A percentile compares a stretch with the other conserved stretches of the same genome.
phyloP scores from a whole-genome alignment of 495 filamentous ascomycete species.

The Letharia columbiana region DNA sequence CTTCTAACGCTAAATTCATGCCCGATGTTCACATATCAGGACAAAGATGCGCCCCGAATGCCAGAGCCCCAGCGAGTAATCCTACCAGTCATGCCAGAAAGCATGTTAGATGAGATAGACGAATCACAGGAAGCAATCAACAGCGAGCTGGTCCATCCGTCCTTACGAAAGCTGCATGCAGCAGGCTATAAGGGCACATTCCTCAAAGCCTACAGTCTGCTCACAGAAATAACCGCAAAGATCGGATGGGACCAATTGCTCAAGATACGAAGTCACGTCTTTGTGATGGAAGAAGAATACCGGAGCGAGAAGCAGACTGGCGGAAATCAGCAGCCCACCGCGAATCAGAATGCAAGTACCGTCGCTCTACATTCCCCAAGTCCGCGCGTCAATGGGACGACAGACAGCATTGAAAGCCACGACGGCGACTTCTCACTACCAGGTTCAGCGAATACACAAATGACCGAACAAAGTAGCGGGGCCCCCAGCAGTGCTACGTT shows the following conservation, averaged over 20 bases:
- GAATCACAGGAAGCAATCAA: constrained; percentile 68
- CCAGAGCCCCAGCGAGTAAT: constrained; percentile 79
- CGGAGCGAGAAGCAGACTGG: constrained; percentile 74
- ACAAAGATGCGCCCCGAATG: constrained; percentile 91
- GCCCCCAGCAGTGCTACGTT: constrained; percentile 34
- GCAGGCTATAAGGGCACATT: constrained; percentile 89
- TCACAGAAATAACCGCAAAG: constrained; percentile 88
- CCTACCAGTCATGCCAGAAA: constrained; percentile 79
- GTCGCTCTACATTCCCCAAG: constrained; percentile 60
- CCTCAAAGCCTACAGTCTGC: constrained; percentile 82
- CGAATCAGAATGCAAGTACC: constrained; percentile 64
- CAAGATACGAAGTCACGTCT: constrained; percentile 87
- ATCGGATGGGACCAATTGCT: constrained; percentile 97
- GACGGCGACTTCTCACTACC: constrained; percentile 35
- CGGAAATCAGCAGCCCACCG: constrained; percentile 38
- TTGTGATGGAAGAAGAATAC: constrained; percentile 99
- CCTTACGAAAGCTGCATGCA: constrained; percentile 76
- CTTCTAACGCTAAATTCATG: constrained; percentile 96
- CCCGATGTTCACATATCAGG: constrained; percentile 99
- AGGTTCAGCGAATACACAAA: constrained; percentile 24
- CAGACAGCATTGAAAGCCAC: constrained; percentile 35
- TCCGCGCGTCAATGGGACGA: constrained; percentile 51
- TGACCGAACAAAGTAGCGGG: constrained; percentile 29
- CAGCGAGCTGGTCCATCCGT: constrained; percentile 78
- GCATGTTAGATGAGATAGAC: constrained; percentile 91